These are phyloP conservation scores for Lasiodiplodia sp. DNA, from an alignment of 2,329 filamentous ascomycete species.

Conservation along the genomic window DNA sequence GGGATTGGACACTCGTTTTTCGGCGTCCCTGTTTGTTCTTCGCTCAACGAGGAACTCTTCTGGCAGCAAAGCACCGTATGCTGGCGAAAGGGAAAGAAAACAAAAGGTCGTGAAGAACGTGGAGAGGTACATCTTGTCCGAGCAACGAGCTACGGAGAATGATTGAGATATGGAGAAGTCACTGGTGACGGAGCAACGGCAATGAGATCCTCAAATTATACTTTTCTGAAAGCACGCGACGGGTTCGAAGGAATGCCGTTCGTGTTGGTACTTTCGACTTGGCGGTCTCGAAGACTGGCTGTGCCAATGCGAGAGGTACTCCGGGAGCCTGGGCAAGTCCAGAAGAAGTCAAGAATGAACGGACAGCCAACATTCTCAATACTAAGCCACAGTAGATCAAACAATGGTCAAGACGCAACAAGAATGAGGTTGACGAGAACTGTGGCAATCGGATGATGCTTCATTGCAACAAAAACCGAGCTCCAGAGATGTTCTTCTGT, in stretches of 20 bases:
- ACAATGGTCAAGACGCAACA: not conserved
- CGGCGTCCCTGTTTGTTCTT: not conserved
- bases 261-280: constrained; percentile 1
- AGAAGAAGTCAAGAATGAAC: not conserved
- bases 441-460: not conserved
- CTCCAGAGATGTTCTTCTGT: not conserved
- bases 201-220: constrained; percentile 11
- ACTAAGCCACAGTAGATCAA: not conserved
- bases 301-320: constrained; percentile 5
- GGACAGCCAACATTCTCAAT: constrained; percentile 6
- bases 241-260: not conserved
- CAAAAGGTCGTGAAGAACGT: constrained; percentile 8
- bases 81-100: not conserved
- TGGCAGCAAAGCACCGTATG: not conserved
- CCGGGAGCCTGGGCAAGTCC: not conserved
- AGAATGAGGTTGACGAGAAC: not conserved
- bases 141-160: not conserved
- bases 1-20: not conserved
- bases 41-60: constrained; percentile 3
- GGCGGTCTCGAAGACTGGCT: not conserved
- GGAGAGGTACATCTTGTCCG: constrained; percentile 6
- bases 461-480: not conserved
- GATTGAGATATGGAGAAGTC: constrained; percentile 17
- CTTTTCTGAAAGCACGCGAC: not conserved
- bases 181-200: constrained; percentile 25